Base-by-base conservation (phyloP, 2,329 filamentous ascomycete species). In the Emergomyces orientalis region DNA sequence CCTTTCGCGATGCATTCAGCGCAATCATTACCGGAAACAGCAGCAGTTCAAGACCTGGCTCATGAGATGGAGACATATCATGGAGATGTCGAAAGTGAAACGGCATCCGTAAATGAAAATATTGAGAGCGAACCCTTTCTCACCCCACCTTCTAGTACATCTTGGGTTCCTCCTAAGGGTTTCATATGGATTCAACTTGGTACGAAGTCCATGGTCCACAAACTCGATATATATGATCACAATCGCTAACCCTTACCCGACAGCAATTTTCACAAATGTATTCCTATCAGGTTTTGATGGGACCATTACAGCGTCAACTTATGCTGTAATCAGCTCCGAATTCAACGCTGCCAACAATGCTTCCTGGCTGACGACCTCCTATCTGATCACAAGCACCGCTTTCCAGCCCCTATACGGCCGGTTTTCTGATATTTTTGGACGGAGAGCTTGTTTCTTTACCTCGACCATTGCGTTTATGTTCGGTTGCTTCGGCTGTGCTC, bases 321-420 rank as follows among this genome's bases (percentile, higher is more conserved):
- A 79, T 59, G 76, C 76, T 6, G 68, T 75, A 6, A 72, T 74
- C 65, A 82, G 81, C 76, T 64, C 83, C 69, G 64, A 83, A 13
- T 80, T 79, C 66, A 74, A 75, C 34, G 76, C 78, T 5, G 76
- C 76, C 2, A 79, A 79, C 59, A 78, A 75, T 0, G 75, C 77
- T 0, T 79, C 74, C 22, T 77, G 76, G 71, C 68, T 87, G 58
- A 83, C 82, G 49, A 87, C 86, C 65, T 86, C 84, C 0, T 86
- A 87, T 69, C 81, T 87, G 75, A 86, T 88, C 43, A 87, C 71
- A 76, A 87, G 70, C 80, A 86, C 54, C 65, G 84, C 86, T 8
- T 87, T 90, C 63, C 88, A 91, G 74, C 88, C 89, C 1, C 76
- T 92, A 1, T 83, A 89, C 65, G 89, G 88, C 3, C 82, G 89